These are phyloP conservation scores for Podospora comata DNA, from an alignment of 495 filamentous ascomycete species.

Conservation along the genomic window DNA sequence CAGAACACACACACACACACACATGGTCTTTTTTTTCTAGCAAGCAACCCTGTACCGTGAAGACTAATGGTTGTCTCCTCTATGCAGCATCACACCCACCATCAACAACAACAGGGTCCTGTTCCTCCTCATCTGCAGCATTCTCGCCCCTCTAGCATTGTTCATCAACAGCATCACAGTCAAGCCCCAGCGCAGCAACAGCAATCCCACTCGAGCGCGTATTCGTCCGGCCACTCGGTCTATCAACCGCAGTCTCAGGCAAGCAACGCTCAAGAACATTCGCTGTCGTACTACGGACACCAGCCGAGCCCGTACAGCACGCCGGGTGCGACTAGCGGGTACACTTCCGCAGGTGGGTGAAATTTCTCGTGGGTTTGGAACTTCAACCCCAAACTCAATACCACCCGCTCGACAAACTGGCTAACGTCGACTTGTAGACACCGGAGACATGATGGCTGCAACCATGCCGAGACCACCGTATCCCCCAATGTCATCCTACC, in stretches of 20 bases:
- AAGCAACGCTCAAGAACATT: conserved; percentile 55
- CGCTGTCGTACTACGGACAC: conserved; percentile 66
- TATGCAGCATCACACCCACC: conserved; percentile 61
- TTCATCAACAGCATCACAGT: conserved; percentile 63
- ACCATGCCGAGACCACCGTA: conserved; percentile 81
- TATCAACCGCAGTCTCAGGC: conserved; percentile 52
- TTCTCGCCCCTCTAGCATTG: conserved; percentile 61
- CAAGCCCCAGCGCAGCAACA: conserved; percentile 43
- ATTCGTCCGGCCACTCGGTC: conserved; percentile 54
- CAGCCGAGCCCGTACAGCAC: conserved; percentile 67
- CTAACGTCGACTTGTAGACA: conserved; percentile 55
- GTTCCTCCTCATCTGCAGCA: conserved; percentile 58
- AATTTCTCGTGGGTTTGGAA: conserved; percentile 18
- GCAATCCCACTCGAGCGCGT: conserved; percentile 52
- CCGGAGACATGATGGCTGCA: conserved; percentile 89
- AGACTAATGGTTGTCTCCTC: conserved; percentile 52
- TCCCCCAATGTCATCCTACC: conserved; percentile 77
- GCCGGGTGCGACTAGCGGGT: conserved; percentile 64
- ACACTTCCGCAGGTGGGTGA: conserved; percentile 74
- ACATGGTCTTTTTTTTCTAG: conserved; percentile 33
- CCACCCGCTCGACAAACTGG: neutral
- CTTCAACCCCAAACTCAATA: neutral
- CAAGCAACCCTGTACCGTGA: conserved; percentile 32
- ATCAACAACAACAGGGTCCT: conserved; percentile 56
- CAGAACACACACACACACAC: conserved; percentile 17